Evolutionary conservation across 768 basidiomycete genomes (phyloP).

Genomic region (Boletus barrowsii): DNA sequence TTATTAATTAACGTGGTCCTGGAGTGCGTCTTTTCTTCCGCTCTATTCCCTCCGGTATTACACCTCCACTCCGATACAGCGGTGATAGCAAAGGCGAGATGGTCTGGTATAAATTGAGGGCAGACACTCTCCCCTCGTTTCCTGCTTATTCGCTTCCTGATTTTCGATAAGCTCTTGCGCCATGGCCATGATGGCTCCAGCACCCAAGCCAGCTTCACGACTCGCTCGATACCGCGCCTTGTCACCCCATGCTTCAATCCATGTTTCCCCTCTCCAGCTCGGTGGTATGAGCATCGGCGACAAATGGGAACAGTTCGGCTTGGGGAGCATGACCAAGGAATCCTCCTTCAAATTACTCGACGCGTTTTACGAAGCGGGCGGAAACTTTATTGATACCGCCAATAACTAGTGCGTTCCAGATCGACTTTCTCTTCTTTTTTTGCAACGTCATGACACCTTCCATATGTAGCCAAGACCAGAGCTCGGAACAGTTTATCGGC

Average conservation of each 20-base stretch:
- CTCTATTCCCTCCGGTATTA: background rate
- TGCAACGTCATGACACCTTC: background rate
- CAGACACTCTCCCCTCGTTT: background rate
- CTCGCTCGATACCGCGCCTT: conserved; percentile 35
- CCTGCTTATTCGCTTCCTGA: background rate
- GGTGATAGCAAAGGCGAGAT: background rate
- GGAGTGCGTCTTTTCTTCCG: background rate
- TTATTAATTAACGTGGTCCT: too few species aligned
- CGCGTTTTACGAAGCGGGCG: conserved; percentile 41
- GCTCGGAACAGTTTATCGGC: conserved; percentile 51
- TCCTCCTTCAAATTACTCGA: conserved; percentile 45
- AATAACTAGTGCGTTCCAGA: conserved; percentile 37
- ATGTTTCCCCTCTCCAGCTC: conserved; percentile 42
- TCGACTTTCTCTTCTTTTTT: background rate
- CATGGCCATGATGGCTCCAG: background rate
- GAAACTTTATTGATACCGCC: conserved; percentile 50
- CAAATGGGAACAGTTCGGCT: conserved; percentile 31
- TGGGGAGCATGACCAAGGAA: conserved; percentile 42
- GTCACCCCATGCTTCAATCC: conserved; percentile 36
- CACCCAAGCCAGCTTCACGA: conserved; percentile 4
- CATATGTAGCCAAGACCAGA: conserved; percentile 44
- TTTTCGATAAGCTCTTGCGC: background rate
- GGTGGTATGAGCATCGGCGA: conserved; percentile 47
- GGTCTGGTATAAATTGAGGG: background rate
- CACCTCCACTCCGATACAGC: background rate